Evolutionary conservation across 768 basidiomycete species (phyloP).

Genomic region (Russula vinacea): DNA sequence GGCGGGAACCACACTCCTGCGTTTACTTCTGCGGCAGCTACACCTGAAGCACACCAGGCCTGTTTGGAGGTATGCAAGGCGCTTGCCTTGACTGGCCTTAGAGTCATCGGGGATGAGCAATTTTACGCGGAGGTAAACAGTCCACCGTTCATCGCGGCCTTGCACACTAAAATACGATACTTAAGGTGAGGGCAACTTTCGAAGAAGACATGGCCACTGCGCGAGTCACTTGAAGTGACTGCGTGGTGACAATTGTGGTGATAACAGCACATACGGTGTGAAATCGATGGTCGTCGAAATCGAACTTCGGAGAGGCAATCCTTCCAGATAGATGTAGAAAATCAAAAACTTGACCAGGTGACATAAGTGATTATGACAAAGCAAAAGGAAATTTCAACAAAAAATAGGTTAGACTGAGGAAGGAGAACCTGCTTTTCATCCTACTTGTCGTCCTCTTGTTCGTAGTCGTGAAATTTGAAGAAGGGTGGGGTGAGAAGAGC

Average conservation of each 20-base stretch:
- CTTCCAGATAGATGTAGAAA: neutral
- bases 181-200: slow-evolving; percentile 24
- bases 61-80: slow-evolving; percentile 67
- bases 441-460: neutral
- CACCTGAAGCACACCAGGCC: slow-evolving; percentile 58
- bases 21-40: slow-evolving; percentile 64
- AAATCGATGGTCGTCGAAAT: neutral
- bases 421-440: neutral
- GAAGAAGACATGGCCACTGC: slow-evolving; percentile 22
- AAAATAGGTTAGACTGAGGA: neutral
- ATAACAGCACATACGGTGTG: neutral
- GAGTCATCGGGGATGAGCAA: slow-evolving; percentile 62
- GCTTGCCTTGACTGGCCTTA: slow-evolving; percentile 65
- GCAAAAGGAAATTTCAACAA: neutral
- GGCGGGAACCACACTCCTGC: slow-evolving; percentile 77
- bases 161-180: neutral
- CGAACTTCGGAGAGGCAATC: neutral
- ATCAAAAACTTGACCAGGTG: neutral
- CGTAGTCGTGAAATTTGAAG: neutral
- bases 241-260: neutral
- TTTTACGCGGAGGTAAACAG: slow-evolving; percentile 54
- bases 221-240: slow-evolving; percentile 5
- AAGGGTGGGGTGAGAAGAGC: neutral
- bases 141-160: neutral
- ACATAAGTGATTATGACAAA: slow-evolving; percentile 14